A percentile compares a stretch with the other conserved stretches of the same genome.
phyloP scores from a whole-genome alignment of 192 early-diverging fungal genomes.

The Rhizophlyctis rosea region DNA sequence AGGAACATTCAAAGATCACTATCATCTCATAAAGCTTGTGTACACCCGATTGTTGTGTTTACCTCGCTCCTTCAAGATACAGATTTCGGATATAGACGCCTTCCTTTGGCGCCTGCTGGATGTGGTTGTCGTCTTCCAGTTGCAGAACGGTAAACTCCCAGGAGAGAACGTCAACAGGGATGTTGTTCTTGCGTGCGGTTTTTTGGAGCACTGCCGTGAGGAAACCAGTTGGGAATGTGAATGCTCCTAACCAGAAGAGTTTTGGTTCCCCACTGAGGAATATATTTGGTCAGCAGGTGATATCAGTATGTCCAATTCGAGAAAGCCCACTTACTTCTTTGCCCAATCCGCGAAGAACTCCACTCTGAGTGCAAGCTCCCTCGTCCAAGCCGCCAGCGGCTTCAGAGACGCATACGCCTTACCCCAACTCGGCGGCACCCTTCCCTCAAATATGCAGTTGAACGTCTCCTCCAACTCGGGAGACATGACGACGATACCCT shows the following conservation, averaged over 20 bases:
- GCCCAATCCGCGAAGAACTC: slow-evolving; percentile 62
- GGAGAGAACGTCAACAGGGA: slow-evolving; percentile 50
- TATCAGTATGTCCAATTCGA: neutral
- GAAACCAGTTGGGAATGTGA: slow-evolving; percentile 59
- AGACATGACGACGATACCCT: slow-evolving; percentile 64
- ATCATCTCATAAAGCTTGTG: neutral
- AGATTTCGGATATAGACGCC: slow-evolving; percentile 57
- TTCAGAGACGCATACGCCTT: slow-evolving; percentile 55
- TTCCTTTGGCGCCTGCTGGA: slow-evolving; percentile 49
- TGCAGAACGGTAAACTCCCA: slow-evolving; percentile 64
- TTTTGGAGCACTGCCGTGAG: slow-evolving; percentile 61
- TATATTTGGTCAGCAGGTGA: neutral
- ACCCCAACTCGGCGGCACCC: slow-evolving; percentile 57
- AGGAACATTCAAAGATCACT: neutral
- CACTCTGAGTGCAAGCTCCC: slow-evolving; percentile 49
- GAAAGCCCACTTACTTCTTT: slow-evolving; percentile 46
- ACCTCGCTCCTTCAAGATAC: slow-evolving; percentile 63
- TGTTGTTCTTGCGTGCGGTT: slow-evolving; percentile 53
- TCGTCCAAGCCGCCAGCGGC: slow-evolving; percentile 50
- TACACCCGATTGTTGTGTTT: no score
- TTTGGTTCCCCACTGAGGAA: slow-evolving; percentile 47
- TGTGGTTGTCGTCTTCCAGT: slow-evolving; percentile 52
- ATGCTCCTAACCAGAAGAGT: slow-evolving; percentile 53
- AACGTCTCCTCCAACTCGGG: slow-evolving; percentile 59
- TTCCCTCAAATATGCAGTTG: slow-evolving; percentile 46